Conservation (phyloP, 305 asterid genomes). For the Fraxinus nigra region DNA sequence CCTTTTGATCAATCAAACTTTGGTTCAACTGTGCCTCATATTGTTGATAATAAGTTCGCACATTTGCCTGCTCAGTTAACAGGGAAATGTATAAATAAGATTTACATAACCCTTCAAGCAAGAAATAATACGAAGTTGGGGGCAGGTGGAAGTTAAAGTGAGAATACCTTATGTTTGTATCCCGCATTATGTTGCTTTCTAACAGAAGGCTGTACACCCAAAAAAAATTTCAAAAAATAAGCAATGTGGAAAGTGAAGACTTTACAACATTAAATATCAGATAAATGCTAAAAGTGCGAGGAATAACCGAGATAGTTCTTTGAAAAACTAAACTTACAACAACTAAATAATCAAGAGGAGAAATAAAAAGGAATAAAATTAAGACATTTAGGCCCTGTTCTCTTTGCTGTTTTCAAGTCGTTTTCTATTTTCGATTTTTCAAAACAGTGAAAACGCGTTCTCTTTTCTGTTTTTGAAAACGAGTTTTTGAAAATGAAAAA, state of each 20-base stretch:
- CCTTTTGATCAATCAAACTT: constrained; percentile 88
- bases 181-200: constrained; percentile 95
- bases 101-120: not conserved
- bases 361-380: not conserved
- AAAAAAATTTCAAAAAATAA: not conserved
- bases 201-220: constrained; percentile 80
- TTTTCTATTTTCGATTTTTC: too few relatives aligned
- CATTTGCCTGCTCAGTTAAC: constrained; percentile 69
- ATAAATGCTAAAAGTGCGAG: not conserved
- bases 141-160: not conserved
- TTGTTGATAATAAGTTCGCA: constrained; percentile 83
- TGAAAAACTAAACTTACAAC: not conserved
- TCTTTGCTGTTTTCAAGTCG: too few relatives aligned
- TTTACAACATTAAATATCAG: not conserved
- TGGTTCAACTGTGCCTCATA: constrained; percentile 94
- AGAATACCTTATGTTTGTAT: constrained; percentile 88
- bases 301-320: not conserved
- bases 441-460: too few relatives aligned
- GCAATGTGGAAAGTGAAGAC: not conserved
- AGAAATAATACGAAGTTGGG: not conserved
- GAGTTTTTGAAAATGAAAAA: too few relatives aligned
- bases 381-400: not conserved
- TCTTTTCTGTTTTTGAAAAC: too few relatives aligned
- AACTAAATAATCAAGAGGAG: not conserved
- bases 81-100: constrained; percentile 11